phyloP scores from a whole-genome alignment of 192 early-diverging fungal genomes.

The Coemansia sp. region DNA sequence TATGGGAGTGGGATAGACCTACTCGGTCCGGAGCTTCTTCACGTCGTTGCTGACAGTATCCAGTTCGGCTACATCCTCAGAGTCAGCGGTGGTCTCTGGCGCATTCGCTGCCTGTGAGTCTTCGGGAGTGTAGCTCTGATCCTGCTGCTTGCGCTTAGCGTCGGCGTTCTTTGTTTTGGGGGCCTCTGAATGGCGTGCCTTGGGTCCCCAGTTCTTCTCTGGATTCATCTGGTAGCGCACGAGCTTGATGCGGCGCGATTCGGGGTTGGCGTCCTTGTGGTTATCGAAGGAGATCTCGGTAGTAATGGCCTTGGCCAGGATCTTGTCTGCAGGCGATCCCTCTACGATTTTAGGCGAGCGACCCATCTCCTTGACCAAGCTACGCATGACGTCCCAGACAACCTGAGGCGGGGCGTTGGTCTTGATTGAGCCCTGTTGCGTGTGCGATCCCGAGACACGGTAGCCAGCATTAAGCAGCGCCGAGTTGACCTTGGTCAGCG shows the following conservation, averaged over 20 bases:
- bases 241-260: slow-evolving; percentile 76
- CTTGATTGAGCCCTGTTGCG: slow-evolving; percentile 77
- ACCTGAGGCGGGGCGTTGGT: slow-evolving; percentile 84
- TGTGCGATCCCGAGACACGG: slow-evolving; percentile 85
- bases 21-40: slow-evolving; percentile 35
- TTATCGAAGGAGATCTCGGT: slow-evolving; percentile 72
- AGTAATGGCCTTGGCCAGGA: slow-evolving; percentile 55
- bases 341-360: slow-evolving; percentile 64
- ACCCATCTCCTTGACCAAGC: slow-evolving; percentile 70
- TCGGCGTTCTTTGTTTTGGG: slow-evolving; percentile 23
- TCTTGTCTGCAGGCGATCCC: slow-evolving; percentile 66
- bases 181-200: slow-evolving; percentile 62
- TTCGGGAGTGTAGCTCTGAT: background rate
- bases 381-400: slow-evolving; percentile 92
- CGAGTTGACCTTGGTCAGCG: slow-evolving; percentile 71
- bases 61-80: slow-evolving; percentile 9
- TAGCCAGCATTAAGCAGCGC: slow-evolving; percentile 92
- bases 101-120: background rate
- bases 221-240: slow-evolving; percentile 97
- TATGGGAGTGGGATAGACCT: background rate
- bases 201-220: slow-evolving; percentile 96
- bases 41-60: slow-evolving; percentile 20
- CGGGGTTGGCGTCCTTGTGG: slow-evolving; percentile 72
- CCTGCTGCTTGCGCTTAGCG: slow-evolving; percentile 38
- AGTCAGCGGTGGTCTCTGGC: slow-evolving; percentile 8